Evolutionary conservation across 2,329 filamentous ascomycete genomes (phyloP).

Genomic region (Colletotrichum karsti): DNA sequence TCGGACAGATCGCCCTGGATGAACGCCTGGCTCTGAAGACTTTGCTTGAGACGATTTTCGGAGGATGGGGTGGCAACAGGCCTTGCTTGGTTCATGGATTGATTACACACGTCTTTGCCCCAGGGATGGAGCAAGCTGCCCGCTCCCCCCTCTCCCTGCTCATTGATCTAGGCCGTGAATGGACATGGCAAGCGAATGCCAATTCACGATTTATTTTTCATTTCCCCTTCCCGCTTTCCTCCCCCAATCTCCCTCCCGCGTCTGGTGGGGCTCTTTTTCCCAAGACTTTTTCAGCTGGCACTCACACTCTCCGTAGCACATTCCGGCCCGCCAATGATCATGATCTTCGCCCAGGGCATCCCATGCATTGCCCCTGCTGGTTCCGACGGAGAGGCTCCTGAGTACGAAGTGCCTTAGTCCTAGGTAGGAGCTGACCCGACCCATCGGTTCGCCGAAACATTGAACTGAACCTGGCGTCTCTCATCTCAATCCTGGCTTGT

Average conservation of each 20-base stretch:
- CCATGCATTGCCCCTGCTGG: background rate
- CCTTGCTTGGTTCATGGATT: background rate
- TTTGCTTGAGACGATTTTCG: background rate
- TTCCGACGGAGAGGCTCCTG: background rate
- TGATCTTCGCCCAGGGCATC: background rate
- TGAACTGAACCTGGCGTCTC: background rate
- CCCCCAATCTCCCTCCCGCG: background rate
- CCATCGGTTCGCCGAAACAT: conserved; percentile 10
- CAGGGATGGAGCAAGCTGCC: no score
- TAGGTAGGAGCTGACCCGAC: background rate
- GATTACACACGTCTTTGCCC: background rate
- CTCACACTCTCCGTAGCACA: background rate
- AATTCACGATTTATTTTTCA: background rate
- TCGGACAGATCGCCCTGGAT: no score
- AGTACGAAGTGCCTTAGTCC: no score
- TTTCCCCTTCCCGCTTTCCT: background rate
- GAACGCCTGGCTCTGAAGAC: background rate
- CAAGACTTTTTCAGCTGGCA: background rate
- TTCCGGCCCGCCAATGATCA: background rate
- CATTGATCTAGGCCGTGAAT: background rate
- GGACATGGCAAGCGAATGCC: conserved; percentile 16
- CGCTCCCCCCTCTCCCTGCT: background rate
- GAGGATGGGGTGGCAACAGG: background rate
- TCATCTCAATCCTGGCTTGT: no score
- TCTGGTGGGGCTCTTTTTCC: background rate